Evolutionary conservation across 179 eudicot species (phyloP), one percentile per base, ranked within the genome.

Genomic region (Patellifolia procumbens): DNA sequence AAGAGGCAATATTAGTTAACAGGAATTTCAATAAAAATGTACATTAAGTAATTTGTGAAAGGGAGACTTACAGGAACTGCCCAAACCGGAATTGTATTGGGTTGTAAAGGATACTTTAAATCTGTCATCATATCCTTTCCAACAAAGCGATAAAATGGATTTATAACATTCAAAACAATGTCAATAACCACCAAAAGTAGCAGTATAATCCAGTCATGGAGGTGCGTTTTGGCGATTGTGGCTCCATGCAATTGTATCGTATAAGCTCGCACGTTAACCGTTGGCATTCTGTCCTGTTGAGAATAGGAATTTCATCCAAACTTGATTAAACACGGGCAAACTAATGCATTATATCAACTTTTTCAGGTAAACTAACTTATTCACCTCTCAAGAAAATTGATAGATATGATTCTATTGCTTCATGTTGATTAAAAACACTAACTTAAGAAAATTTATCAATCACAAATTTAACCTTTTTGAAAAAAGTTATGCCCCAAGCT

Each of bases 91-190:
- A 86, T 77, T 2, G 91, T 83, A 74, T 86, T 86, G 53, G 78
- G 74, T 60, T 86, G 75, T 62, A 86, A 63, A 24, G 89, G 89
- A 55, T 77, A 88, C 70, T 70, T 84, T 19, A 88, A 86, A 78
- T 88, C 88, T 10, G 75, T 69, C 88, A 88, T 84, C 88, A 88
- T 86, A 48, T 81, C 83, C 72, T 81, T 81, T 26, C 91, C 86
- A 48, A 86, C 83, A 59, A 75, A 88, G 59, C 88, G 88, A 43
- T 82, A 56, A 71, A 84, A 86, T 39, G 89, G 91, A 19, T 78
- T 63, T 29, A 84, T 83, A 73, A 73, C 16, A 49, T 86, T 78
- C 39, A 88, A 35, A 28, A 67, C 26, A 13, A 74, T 37, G 7
- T 69, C 86, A 16, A 86, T 68, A 16, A 17, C 78, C 24, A 55